Evolutionary conservation across 2,329 filamentous ascomycete genomes (phyloP).

Genomic region (Fusarium sp.): DNA sequence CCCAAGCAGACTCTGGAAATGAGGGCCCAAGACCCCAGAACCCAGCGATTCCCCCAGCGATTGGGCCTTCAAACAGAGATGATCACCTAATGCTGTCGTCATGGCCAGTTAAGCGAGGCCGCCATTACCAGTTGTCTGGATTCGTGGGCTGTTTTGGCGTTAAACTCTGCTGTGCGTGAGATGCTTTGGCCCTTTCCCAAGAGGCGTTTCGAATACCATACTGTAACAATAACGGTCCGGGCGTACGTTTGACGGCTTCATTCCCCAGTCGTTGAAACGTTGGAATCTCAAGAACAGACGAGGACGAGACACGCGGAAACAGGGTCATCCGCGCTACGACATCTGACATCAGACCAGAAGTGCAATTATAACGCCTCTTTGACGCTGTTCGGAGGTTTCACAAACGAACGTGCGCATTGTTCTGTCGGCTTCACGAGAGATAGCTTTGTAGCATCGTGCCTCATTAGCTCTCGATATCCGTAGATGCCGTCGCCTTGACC

Average conservation of each 20-base stretch:
- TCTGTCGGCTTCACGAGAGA: no score
- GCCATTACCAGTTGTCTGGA: conserved; percentile 7
- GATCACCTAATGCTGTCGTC: conserved; percentile 32
- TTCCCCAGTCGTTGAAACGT: background rate
- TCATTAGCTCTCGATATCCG: background rate
- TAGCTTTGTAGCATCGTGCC: no score
- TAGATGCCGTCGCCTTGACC: conserved; percentile 19
- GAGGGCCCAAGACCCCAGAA: background rate
- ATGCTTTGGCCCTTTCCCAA: conserved; percentile 1
- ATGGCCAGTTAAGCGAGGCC: conserved; percentile 17
- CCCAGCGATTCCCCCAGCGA: background rate
- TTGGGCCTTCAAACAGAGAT: background rate
- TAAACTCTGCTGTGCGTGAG: conserved; percentile 9
- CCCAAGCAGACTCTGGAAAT: background rate
- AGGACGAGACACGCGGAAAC: background rate
- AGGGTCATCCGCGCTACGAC: background rate
- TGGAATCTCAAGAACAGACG: no score
- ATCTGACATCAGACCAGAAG: background rate
- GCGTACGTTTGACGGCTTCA: background rate
- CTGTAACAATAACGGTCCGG: background rate
- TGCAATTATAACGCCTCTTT: background rate
- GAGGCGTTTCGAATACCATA: background rate
- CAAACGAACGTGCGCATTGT: no score
- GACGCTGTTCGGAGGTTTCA: background rate
- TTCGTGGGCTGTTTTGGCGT: background rate